Base-by-base conservation (phyloP, 805 yeast genomes). In the Priceomyces melissophilus region DNA sequence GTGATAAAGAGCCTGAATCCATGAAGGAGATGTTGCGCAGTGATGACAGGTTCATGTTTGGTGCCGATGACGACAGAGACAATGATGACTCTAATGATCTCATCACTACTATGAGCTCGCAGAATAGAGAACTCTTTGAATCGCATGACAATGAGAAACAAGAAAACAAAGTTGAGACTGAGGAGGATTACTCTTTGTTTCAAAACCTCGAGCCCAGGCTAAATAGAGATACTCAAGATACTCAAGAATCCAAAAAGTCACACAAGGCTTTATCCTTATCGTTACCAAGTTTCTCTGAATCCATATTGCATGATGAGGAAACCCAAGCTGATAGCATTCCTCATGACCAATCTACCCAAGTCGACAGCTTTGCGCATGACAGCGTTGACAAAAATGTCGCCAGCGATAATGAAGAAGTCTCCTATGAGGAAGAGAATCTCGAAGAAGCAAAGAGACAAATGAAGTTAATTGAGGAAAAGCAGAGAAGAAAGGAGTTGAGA, bases 401-500 rank as follows among this genome's bases (percentile, higher is more conserved):
- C 61, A 8, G 44, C 47, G 17, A 52, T 48, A 11, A 51, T 65
- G 1, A 47, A 42, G 26, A 42, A 40, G 7, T 70, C 65, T 10
- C 47, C 61, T 10, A 49, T 23, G 57, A 47, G 10, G 64, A 59
- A 23, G 61, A 55, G 15, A 52, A 54, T n/a, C 47, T 50, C 23
- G 62, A 53, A 28, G 37, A 40, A 15, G 50, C 48, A 49, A 53
- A 53, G 49, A 54, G 48, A 48, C 47, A 44, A 52, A 70, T 61
- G 54, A 70, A 55, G 50, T 50, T 47, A 26, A 67, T 52, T 59
- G 78, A 61, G 60, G 71, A 54, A 45, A 66, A 50, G 55, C 63
- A 61, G 43, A 51, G 65, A 37, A 52, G 57, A 12, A 51, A 58
- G 41, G 75, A 70, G 43, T 55, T 69, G 32, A 55, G 55, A 39